Conservation (phyloP, 148 eudicot species). For the Vaccinium darrowii region DNA sequence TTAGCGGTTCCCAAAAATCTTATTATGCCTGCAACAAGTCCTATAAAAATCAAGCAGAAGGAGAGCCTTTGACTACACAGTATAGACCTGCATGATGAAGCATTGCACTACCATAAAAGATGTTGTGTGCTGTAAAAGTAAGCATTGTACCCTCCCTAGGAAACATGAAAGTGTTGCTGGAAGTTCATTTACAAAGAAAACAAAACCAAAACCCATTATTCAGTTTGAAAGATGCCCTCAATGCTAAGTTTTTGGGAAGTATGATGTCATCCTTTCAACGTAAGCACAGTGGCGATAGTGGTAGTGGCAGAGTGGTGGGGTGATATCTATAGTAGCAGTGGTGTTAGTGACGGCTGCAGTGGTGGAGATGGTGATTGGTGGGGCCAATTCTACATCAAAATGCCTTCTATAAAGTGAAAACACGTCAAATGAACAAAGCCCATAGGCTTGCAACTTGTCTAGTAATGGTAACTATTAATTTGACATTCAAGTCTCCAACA, state of each 20-base stretch:
- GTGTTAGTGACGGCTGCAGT: too few species aligned
- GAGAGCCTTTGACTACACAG: neutral
- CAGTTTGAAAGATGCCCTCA: neutral
- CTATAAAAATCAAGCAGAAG: neutral
- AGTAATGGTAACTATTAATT: neutral
- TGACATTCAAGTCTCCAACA: neutral
- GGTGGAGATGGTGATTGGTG: too few species aligned
- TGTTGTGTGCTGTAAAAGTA: neutral
- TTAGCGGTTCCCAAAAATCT: neutral
- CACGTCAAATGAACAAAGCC: too few species aligned
- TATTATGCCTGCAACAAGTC: neutral
- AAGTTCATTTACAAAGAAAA: neutral
- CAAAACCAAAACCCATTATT: neutral
- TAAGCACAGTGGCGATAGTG: neutral
- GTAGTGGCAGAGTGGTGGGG: too few species aligned
- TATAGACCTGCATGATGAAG: constrained; percentile 9
- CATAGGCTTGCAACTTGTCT: too few species aligned
- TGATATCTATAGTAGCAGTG: too few species aligned
- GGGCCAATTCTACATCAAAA: neutral
- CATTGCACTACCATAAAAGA: neutral
- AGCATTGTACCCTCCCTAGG: neutral
- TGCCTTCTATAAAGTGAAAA: neutral
- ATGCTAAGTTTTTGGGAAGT: neutral
- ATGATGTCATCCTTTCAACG: constrained; percentile 5
- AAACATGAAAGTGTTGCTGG: neutral